phyloP scores from a whole-genome alignment of 2,329 filamentous ascomycete genomes.

The Meredithiella fracta region DNA sequence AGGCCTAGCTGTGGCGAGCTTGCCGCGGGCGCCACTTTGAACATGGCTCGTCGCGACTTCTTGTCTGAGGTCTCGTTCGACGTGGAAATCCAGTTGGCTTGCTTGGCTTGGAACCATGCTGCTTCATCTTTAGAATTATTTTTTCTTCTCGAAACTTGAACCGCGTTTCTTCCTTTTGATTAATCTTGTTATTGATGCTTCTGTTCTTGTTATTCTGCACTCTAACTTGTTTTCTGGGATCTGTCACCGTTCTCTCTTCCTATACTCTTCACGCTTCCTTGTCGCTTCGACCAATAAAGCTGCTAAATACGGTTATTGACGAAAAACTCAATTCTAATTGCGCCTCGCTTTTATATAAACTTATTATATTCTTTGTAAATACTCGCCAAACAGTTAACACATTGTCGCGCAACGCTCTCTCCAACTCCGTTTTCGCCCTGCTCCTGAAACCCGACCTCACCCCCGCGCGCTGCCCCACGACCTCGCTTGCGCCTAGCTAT shows the following conservation, averaged over 20 bases:
- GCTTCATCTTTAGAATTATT: conserved; percentile 2
- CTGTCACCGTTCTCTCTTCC: not conserved
- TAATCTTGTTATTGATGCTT: not conserved
- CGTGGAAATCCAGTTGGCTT: not conserved
- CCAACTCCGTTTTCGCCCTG: not conserved
- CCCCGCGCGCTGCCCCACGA: not conserved
- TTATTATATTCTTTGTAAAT: no score
- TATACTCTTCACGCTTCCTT: not conserved
- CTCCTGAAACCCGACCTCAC: conserved; percentile 5
- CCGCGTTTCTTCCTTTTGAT: not conserved
- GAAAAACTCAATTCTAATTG: no score
- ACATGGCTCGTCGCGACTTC: not conserved
- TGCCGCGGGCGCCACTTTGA: conserved; percentile 10
- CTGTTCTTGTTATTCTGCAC: not conserved
- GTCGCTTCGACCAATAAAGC: no score
- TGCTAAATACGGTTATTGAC: no score
- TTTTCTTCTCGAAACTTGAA: not conserved
- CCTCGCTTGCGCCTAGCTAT: conserved; percentile 2
- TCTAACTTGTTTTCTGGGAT: not conserved
- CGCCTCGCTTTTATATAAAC: no score
- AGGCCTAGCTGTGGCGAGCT: not conserved
- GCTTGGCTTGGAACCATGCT: conserved; percentile 2
- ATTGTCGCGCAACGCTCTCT: not conserved
- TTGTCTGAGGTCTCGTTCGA: not conserved
- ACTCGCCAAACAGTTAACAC: not conserved